Percentiles rank a stretch among this genome's conserved stretches.
Evolutionary conservation across 495 filamentous ascomycete genomes (phyloP).

Genomic region (Tricharina praecox): DNA sequence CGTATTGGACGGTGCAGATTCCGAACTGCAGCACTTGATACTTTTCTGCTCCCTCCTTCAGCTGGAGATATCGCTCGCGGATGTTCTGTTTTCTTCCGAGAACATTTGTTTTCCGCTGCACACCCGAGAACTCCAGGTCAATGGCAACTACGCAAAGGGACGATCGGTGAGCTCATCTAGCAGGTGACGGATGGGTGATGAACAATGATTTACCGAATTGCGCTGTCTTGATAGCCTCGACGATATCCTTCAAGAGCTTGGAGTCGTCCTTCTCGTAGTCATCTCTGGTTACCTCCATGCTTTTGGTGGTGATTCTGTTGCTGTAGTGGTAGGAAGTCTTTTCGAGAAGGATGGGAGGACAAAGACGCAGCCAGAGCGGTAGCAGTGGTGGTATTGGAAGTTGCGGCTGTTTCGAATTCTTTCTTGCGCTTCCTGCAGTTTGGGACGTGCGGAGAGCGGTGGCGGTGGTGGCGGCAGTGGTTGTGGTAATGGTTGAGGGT

Average conservation of each 20-base stretch:
- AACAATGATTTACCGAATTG: constrained; percentile 45
- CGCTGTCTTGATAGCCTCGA: constrained; percentile 42
- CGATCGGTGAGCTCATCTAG: no score
- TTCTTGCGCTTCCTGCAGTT: no score
- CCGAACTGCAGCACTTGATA: constrained; percentile 66
- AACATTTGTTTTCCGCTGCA: constrained; percentile 29
- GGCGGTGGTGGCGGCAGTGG: background rate
- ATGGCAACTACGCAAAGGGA: constrained; percentile 34
- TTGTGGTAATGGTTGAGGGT: no score
- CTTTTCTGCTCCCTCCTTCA: constrained; percentile 46
- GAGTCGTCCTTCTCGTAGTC: constrained; percentile 32
- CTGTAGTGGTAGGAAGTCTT: no score
- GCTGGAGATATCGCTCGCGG: constrained; percentile 48
- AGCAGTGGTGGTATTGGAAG: no score
- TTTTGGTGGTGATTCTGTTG: constrained; percentile 4
- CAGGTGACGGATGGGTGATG: no score
- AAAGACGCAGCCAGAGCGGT: background rate
- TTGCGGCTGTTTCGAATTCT: no score
- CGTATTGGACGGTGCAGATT: constrained; percentile 26
- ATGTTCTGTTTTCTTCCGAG: constrained; percentile 30
- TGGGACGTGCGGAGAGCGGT: no score
- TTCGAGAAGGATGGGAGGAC: background rate
- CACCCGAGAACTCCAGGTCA: constrained; percentile 65
- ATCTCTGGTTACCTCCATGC: constrained; percentile 46
- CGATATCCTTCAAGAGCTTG: constrained; percentile 38